phyloP scores from a whole-genome alignment of 441 rosid genomes.

The Croton laevigatus region DNA sequence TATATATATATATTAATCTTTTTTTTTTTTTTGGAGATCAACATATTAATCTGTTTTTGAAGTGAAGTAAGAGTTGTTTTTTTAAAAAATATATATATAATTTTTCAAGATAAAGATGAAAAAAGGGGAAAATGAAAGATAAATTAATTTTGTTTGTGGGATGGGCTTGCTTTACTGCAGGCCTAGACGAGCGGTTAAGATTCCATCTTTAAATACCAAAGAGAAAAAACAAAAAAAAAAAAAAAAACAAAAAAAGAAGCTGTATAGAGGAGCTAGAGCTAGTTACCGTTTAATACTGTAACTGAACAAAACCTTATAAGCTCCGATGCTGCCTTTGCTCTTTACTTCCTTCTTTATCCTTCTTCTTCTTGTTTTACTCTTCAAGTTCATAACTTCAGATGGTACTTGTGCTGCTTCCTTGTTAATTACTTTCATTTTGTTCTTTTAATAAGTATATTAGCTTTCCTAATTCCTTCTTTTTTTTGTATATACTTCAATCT shows the following conservation, averaged over 20 bases:
- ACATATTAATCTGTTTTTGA: no score
- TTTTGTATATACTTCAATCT: background rate
- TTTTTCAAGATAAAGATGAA: no score
- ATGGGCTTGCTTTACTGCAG: no score
- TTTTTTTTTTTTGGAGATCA: no score
- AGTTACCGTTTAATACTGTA: background rate
- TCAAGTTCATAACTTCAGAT: conserved; percentile 52
- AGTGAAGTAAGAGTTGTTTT: no score
- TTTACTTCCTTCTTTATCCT: conserved; percentile 31
- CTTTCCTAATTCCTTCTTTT: background rate
- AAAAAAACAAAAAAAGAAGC: no score
- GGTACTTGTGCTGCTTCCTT: conserved; percentile 30
- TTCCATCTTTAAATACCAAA: background rate
- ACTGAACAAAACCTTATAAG: background rate
- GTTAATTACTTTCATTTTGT: background rate
- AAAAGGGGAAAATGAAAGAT: no score
- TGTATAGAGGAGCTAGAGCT: no score
- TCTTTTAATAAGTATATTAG: background rate
- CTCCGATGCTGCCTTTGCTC: conserved; percentile 35
- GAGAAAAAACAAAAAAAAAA: no score
- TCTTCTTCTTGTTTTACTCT: conserved; percentile 30
- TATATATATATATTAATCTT: no score
- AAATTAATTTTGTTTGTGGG: no score
- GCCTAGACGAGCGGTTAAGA: background rate
- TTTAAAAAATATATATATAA: no score